Percentiles rank a stretch among this genome's conserved stretches.
These are phyloP conservation scores for Cordia subcordata DNA, from an alignment of 257 asterid species.

Conservation along the genomic window DNA sequence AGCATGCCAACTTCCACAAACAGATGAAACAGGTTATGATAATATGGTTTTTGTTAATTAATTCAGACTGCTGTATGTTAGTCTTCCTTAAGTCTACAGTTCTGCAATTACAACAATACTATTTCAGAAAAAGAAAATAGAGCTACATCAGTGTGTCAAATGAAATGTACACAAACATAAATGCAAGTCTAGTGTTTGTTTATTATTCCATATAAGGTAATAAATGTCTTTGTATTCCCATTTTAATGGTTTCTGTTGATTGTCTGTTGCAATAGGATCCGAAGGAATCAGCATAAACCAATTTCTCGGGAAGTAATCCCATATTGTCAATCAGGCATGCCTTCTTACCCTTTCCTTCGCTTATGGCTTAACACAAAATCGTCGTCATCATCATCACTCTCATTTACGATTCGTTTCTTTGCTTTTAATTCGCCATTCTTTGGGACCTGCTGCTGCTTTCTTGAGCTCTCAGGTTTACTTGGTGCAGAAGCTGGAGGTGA, in stretches of 20 bases:
- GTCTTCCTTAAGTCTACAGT: background rate
- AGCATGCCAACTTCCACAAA: background rate
- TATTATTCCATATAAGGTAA: background rate
- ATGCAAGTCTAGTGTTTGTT: background rate
- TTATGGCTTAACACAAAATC: constrained; percentile 60
- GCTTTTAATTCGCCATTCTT: constrained; percentile 60
- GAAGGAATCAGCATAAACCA: background rate
- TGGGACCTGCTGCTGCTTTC: constrained; percentile 37
- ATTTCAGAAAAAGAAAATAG: no score
- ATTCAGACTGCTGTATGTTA: background rate
- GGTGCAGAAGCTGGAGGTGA: constrained; percentile 43
- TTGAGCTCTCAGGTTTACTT: constrained; percentile 55
- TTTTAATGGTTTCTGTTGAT: background rate
- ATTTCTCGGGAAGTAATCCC: background rate
- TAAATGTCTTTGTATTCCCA: background rate
- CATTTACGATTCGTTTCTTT: constrained; percentile 41
- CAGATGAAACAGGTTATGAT: background rate
- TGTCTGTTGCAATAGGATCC: constrained; percentile 3
- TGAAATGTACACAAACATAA: background rate
- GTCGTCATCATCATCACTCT: constrained; percentile 61
- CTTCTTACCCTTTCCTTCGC: constrained; percentile 55
- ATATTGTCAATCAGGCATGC: background rate
- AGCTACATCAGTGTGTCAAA: background rate
- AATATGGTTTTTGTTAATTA: no score
- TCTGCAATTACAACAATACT: background rate